Base-by-base conservation (phyloP, 2,329 filamentous ascomycete genomes). In the Endothia cerciana region DNA sequence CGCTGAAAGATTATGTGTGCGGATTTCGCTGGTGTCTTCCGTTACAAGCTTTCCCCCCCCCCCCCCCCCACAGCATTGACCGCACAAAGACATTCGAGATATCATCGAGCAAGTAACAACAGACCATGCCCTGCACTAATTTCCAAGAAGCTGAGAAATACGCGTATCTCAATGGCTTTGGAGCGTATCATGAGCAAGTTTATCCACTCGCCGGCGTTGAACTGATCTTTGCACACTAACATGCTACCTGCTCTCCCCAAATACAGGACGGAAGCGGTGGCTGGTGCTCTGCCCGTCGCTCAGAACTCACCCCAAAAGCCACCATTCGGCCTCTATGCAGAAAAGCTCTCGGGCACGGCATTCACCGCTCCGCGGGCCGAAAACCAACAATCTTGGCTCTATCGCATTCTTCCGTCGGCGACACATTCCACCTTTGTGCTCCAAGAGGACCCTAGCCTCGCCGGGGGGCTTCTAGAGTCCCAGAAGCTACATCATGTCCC, bases 301-400 rank as follows among this genome's bases (percentile, higher is more conserved):
- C 82, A 86, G 45, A 92, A 92, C 78, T 90, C 89, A 4, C 90
- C 90, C 0, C 90, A 92, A 74, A 90, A 91, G 73, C 87, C 85
- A 7, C 83, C 88, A 0, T 85, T 86, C 70, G 89, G 89, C 3
- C 82, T 92, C 13, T 92, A 92, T 74, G 85, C 89, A 45, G 90
- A 92, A 77, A 87, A 87, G 76, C 77, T 88, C 43, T 87, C 85
- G 0, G 86, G 85, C 15, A 87, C 85, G 1, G 82, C 86, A 3
- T 88, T 88, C 70, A 88, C 85, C 1, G 84, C 85, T 17, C 85
- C 85, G 0, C 78, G 86, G 36, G 79, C 83, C 70, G 82, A 86
- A 70, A 89, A 88, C 71, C 78, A 82, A 69, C 85, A 88, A 69
- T 80, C 85, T 56, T 89, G 86, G 86, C 79, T 88, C 2, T 88